phyloP scores from a whole-genome alignment of 495 filamentous ascomycete genomes.

The Trichocladium antarcticum region DNA sequence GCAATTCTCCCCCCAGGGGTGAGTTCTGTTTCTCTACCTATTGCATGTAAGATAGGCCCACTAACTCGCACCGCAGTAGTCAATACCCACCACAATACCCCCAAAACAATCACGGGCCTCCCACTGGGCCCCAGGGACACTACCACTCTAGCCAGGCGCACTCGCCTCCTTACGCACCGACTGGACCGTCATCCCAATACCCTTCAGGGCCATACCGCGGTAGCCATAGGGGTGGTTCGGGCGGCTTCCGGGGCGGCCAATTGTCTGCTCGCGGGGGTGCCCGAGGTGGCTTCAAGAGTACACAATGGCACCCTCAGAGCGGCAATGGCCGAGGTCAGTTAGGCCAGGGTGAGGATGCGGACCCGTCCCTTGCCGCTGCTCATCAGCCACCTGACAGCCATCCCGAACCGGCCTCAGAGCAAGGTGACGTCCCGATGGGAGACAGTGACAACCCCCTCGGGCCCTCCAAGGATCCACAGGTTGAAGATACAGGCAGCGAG shows the following conservation, averaged over 20 bases:
- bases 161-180: constrained; percentile 42
- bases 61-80: constrained; percentile 26
- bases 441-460: constrained; percentile 53
- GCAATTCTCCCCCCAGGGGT: constrained; percentile 52
- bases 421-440: constrained; percentile 25
- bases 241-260: constrained; percentile 31
- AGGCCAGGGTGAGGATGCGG: constrained; percentile 20
- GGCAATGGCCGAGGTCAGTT: constrained; percentile 7
- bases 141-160: constrained; percentile 24
- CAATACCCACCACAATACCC: constrained; percentile 47
- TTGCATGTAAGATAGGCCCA: constrained; percentile 4
- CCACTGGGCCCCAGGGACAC: constrained; percentile 41
- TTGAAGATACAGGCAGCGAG: constrained; percentile 47
- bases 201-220: constrained; percentile 42
- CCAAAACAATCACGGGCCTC: constrained; percentile 44
- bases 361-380: constrained; percentile 23
- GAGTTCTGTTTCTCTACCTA: constrained; percentile 18
- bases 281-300: constrained; percentile 27
- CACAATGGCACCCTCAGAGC: constrained; percentile 23
- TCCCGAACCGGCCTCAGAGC: constrained; percentile 20
- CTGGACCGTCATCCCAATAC: constrained; percentile 43
- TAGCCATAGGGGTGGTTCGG: constrained; percentile 36
- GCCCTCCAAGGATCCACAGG: constrained; percentile 51
- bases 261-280: constrained; percentile 29
- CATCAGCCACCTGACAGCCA: constrained; percentile 39